phyloP scores from a whole-genome alignment of 2,329 filamentous ascomycete genomes.

The Nemania bipapillata region DNA sequence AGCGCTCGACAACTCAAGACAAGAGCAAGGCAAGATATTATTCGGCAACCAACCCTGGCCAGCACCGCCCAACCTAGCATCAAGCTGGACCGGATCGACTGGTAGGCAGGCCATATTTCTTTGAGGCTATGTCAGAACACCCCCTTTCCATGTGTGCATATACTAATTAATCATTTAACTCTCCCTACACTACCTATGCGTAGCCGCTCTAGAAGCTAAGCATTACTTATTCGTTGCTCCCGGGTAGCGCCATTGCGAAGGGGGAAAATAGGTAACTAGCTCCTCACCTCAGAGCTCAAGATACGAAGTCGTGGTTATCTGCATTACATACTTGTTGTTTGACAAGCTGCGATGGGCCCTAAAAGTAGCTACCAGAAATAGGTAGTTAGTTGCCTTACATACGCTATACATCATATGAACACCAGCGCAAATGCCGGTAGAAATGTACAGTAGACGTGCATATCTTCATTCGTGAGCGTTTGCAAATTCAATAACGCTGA shows the following conservation, averaged over 20 bases:
- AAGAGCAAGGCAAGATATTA: not conserved
- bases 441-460: constrained; percentile 3
- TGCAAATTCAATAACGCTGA: constrained; percentile 30
- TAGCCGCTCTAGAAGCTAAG: no score
- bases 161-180: not conserved
- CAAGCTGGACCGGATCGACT: not conserved
- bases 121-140: not conserved
- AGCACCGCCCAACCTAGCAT: not conserved
- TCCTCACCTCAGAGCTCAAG: not conserved
- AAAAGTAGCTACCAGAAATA: not conserved
- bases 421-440: constrained; percentile 8
- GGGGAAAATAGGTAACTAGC: not conserved
- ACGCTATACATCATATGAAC: not conserved
- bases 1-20: constrained; percentile 17
- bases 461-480: constrained; percentile 31
- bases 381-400: not conserved
- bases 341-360: not conserved
- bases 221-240: no score
- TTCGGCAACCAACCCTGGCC: constrained; percentile 12
- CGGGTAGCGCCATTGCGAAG: no score
- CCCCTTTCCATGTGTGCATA: not conserved
- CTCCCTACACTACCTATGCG: no score
- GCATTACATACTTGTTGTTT: not conserved
- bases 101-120: not conserved
- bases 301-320: not conserved